Evolutionary conservation across 768 basidiomycete species (phyloP).

Genomic region (Lanmaoa rubissima): DNA sequence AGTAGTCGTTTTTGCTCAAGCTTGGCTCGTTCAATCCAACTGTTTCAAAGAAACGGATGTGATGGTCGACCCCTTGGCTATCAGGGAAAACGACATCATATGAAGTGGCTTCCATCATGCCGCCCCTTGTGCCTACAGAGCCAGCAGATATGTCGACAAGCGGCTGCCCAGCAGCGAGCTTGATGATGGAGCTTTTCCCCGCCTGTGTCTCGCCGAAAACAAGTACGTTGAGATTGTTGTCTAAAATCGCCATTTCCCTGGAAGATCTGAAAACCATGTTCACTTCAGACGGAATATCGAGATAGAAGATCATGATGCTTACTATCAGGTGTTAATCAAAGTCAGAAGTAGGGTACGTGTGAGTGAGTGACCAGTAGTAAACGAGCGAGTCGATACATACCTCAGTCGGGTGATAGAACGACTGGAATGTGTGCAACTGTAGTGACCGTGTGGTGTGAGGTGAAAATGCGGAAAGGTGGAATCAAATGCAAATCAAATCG

Average conservation of each 20-base stretch:
- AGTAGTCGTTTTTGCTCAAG: conserved; percentile 17
- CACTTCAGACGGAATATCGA: not conserved
- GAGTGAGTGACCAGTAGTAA: too few species aligned
- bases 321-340: too few species aligned
- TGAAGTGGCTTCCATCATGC: conserved; percentile 30
- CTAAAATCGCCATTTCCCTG: not conserved
- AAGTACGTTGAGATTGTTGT: conserved; percentile 32
- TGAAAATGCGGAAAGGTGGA: too few species aligned
- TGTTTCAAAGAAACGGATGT: conserved; percentile 29
- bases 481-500: too few species aligned
- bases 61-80: not conserved
- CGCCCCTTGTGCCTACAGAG: conserved; percentile 30
- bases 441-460: too few species aligned
- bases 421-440: too few species aligned
- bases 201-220: conserved; percentile 33
- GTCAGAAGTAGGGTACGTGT: too few species aligned
- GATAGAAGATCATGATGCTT: not conserved
- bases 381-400: too few species aligned
- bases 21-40: conserved; percentile 28
- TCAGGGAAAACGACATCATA: conserved; percentile 26
- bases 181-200: conserved; percentile 42
- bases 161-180: conserved; percentile 34
- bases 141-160: conserved; percentile 29
- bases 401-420: too few species aligned
- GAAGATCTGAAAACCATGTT: conserved; percentile 2